These are phyloP conservation scores for Phlebopus sp. DNA, from an alignment of 1,284 basidiomycete genomes.

Conservation along the genomic window DNA sequence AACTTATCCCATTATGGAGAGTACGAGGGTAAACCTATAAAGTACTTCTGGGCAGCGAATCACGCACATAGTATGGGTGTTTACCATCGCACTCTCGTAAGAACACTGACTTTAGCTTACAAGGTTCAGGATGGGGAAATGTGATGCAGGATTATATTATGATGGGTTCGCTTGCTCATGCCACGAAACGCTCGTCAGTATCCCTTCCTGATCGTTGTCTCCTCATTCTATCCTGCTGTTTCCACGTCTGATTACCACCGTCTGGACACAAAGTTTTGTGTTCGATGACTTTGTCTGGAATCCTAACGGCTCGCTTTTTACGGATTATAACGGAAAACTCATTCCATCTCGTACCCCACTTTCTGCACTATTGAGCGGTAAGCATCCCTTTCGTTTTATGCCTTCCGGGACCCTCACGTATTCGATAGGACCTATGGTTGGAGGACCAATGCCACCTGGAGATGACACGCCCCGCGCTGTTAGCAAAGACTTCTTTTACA, in stretches of 20 bases:
- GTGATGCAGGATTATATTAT: conserved; percentile 42
- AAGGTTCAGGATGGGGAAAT: conserved; percentile 42
- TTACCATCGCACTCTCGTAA: not conserved
- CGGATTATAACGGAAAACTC: conserved; percentile 31
- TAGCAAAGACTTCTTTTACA: conserved; percentile 33
- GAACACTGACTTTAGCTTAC: not conserved
- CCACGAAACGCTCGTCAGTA: conserved; percentile 34
- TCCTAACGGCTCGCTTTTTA: conserved; percentile 25
- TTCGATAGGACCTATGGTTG: conserved; percentile 38
- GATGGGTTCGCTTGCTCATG: conserved; percentile 33
- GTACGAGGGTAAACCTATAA: conserved; percentile 21
- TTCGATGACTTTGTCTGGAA: conserved; percentile 42
- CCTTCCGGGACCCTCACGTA: not conserved
- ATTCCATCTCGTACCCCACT: conserved; percentile 39
- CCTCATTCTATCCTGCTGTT: not conserved
- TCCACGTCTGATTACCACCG: conserved; percentile 5
- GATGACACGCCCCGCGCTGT: conserved; percentile 36
- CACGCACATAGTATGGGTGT: conserved; percentile 25
- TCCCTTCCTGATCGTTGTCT: not conserved
- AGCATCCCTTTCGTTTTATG: not conserved
- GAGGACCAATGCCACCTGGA: conserved; percentile 33
- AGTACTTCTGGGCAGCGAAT: conserved; percentile 30
- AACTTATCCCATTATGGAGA: conserved; percentile 22
- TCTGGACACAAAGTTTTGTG: conserved; percentile 31
- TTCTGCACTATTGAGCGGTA: conserved; percentile 31